Base-by-base conservation (phyloP, 768 basidiomycete genomes). In the Coprinopsis strossmayeri region DNA sequence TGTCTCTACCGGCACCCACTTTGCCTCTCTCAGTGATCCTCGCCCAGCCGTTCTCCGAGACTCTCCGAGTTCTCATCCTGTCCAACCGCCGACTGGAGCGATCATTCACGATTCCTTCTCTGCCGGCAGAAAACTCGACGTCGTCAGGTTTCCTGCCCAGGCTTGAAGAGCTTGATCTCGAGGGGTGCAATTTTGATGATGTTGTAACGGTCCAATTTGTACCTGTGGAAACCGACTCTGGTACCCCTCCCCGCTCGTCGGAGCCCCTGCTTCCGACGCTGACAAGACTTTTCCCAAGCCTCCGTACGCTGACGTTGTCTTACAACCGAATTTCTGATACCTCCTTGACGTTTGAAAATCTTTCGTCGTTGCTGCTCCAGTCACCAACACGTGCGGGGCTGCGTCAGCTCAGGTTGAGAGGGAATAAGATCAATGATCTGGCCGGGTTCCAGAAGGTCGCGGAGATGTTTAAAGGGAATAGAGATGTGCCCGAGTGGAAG, bases 161-260 rank as follows among this genome's bases (percentile, higher is more conserved):
- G 27, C 65, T 92, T 26, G 87, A 91, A 60, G 90, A 90, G 57
- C 74, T 92, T 9, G 70, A 70, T 54, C 62, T 91, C 34, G 84
- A 87, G 58, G 84, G 83, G 3, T 92, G 90, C 57, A 78, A 78
- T 49, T 68, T 92, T 5, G 59, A 71, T 13, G 84, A 90, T 57
- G 56, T 61, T 1, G 72, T 89, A n/a, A 50, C 76, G 1, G 72
- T 84, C 12, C 61, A 71, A 12, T 69, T 60, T 12, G 64, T 63
- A 3, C 60, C 64, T 0, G 58, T 57, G 2, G 44, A 54, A 9
- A 44, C 30, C 30, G 11, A 58, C 66, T 1, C 59, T 61, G n/a
- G n/a, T 18, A 65, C 72, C 0, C 67, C 74, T 5, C 61, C 69
- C 0, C 73, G 77, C 18, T 70, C 72, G 2, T 74, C 50, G 48